Evolutionary conservation across 2,329 filamentous ascomycete species (phyloP).

Genomic region (Trichoderma gracile): DNA sequence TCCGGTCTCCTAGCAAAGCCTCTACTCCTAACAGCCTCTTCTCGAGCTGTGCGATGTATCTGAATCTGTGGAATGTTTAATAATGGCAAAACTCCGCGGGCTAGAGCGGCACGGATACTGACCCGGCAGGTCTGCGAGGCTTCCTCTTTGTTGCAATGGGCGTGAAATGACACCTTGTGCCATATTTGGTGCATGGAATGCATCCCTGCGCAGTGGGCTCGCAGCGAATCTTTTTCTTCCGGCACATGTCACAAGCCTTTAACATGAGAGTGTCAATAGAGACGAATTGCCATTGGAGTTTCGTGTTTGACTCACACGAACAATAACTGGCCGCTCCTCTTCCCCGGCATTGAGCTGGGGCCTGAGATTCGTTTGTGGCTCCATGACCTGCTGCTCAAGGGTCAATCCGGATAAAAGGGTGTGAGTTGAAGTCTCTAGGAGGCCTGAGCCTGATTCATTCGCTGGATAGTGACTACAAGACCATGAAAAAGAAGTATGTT

Average conservation of each 20-base stretch:
- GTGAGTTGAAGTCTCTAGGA: neutral
- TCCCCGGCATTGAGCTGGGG: neutral
- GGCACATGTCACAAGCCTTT: constrained; percentile 17
- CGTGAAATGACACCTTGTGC: constrained; percentile 15
- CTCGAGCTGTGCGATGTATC: constrained; percentile 17
- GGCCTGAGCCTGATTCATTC: neutral
- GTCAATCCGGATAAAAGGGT: neutral
- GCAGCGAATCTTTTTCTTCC: constrained; percentile 17
- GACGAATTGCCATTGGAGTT: neutral
- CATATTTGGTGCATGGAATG: constrained; percentile 12
- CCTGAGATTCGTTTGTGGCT: neutral
- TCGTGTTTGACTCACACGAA: neutral
- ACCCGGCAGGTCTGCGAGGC: constrained; percentile 19
- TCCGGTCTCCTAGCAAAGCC: constrained; percentile 4
- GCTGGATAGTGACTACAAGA: neutral
- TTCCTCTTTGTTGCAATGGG: constrained; percentile 14
- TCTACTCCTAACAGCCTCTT: constrained; percentile 5
- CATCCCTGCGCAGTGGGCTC: constrained; percentile 5
- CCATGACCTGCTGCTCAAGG: neutral
- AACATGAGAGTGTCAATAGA: neutral
- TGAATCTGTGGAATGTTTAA: constrained; percentile 2
- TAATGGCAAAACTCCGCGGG: neutral
- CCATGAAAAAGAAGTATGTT: neutral
- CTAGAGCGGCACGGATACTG: neutral
- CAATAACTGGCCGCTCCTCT: constrained; percentile 10